These are phyloP conservation scores for Pseudopyricularia cyperi DNA, from an alignment of 2,329 filamentous ascomycete genomes.

Conservation along the genomic window DNA sequence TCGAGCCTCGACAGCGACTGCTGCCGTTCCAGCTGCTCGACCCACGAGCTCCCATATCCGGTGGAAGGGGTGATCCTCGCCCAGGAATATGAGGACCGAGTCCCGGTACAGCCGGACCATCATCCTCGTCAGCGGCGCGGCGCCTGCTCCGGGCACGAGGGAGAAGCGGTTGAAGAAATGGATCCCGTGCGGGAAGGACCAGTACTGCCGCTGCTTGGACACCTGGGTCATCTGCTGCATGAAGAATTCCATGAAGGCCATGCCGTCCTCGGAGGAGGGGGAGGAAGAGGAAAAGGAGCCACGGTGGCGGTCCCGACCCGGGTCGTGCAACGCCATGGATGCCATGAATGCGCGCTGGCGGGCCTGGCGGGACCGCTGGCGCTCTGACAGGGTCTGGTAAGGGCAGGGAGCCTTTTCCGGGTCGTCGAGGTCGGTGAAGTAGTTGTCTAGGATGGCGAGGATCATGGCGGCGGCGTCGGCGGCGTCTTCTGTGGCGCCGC, in stretches of 20 bases:
- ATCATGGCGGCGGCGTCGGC: not conserved
- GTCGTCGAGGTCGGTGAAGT: not conserved
- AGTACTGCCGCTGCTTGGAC: constrained; percentile 1
- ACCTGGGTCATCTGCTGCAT: not conserved
- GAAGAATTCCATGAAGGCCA: not conserved
- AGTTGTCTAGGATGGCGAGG: not conserved
- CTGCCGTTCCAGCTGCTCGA: not conserved
- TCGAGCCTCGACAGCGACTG: not conserved
- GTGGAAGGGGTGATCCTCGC: not conserved
- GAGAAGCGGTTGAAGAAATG: not conserved
- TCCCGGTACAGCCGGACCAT: not conserved
- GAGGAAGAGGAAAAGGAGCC: too few relatives aligned
- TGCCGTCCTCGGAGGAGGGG: not conserved
- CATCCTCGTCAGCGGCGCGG: not conserved
- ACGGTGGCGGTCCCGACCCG: too few relatives aligned
- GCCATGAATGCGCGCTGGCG: not conserved
- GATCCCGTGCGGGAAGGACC: not conserved
- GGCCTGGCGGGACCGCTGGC: not conserved
- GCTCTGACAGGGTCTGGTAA: not conserved
- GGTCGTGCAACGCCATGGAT: not conserved
- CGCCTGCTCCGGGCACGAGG: not conserved
- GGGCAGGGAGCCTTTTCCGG: not conserved
- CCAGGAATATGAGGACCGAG: not conserved
- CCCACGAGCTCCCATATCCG: not conserved
- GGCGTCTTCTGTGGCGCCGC: not conserved